Evolutionary conservation across 2,329 filamentous ascomycete genomes (phyloP), one percentile per base, ranked within the genome.

Genomic region (Cladobotryum protrusum): DNA sequence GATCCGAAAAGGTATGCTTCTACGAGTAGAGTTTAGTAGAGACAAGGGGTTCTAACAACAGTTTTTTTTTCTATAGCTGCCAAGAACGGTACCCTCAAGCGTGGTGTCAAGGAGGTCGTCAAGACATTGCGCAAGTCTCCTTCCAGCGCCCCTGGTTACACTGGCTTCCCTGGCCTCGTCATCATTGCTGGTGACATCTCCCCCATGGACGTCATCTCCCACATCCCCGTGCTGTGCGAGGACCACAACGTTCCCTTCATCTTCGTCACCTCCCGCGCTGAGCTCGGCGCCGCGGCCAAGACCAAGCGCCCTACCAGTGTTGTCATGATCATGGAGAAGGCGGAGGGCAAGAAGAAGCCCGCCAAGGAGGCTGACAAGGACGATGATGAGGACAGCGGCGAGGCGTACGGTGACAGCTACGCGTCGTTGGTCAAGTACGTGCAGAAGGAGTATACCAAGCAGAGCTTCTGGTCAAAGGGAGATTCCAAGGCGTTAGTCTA

Each of bases 101-200:
- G 93, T 66, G 93, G 93, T 66, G 93, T 99, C 59, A 99, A 99
- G 74, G 93, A 99, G 75, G 92, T 96, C 66, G 91, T 97, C 75
- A 99, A 99, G 77, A 87, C 91, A 33, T 87, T 99, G 61, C 90
- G 93, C 76, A 97, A 97, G 76, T 92, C 89, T 13, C 79, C 87
- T 51, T 71, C 82, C 60, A 80, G 83, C 50, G 80, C 82, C n/a
- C 79, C 82, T 53, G 78, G 81, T 57, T 75, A 81, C 64, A 75
- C 79, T 47, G 69, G 79, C 48, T 76, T 83, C 63, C 84, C 87
- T 41, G 79, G 83, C 58, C 79, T 99, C 59, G 89, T 96, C 62
- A 78, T 99, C 68, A 89, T 99, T 60, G 93, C 93, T 34, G 93
- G 89, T 61, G 93, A 99, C 72, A 97, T 99, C 75, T 96, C 89